Conservation (phyloP, 345 rosid genomes). For the Eucalyptus tenuipes region DNA sequence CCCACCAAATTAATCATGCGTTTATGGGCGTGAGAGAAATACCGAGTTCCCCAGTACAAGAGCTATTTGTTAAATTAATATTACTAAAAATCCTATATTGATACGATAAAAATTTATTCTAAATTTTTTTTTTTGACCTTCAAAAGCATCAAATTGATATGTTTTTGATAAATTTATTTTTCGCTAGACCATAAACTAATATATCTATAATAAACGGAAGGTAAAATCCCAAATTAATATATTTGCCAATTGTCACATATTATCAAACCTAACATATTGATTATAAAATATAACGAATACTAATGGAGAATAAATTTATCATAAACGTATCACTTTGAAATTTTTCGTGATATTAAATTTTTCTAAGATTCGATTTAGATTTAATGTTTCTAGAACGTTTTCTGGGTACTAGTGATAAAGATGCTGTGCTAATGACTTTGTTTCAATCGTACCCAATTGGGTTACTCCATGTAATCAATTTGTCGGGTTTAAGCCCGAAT, state of each 20-base stretch:
- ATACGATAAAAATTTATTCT: too few relatives aligned
- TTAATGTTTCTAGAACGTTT: background rate
- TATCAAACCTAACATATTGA: too few relatives aligned
- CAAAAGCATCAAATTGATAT: too few relatives aligned
- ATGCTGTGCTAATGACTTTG: background rate
- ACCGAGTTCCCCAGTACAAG: background rate
- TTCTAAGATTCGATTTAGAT: rapidly evolving
- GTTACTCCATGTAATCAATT: background rate
- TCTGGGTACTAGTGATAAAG: background rate
- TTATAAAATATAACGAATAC: too few relatives aligned
- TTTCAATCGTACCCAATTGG: background rate
- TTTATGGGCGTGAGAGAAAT: background rate
- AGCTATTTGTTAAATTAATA: background rate
- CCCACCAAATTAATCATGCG: background rate
- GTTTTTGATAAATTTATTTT: too few relatives aligned
- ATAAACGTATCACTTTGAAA: rapidly evolving
- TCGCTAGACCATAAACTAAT: rapidly evolving
- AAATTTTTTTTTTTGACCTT: too few relatives aligned
- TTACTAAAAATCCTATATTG: too few relatives aligned
- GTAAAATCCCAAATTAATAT: rapidly evolving
- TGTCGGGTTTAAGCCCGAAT: background rate
- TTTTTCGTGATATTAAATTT: too few relatives aligned
- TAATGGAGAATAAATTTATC: too few relatives aligned
- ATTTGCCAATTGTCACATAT: too few relatives aligned
- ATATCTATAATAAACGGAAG: rapidly evolving